Conservation (phyloP, 2,329 filamentous ascomycete species). For the Tympanopsis confertula region DNA sequence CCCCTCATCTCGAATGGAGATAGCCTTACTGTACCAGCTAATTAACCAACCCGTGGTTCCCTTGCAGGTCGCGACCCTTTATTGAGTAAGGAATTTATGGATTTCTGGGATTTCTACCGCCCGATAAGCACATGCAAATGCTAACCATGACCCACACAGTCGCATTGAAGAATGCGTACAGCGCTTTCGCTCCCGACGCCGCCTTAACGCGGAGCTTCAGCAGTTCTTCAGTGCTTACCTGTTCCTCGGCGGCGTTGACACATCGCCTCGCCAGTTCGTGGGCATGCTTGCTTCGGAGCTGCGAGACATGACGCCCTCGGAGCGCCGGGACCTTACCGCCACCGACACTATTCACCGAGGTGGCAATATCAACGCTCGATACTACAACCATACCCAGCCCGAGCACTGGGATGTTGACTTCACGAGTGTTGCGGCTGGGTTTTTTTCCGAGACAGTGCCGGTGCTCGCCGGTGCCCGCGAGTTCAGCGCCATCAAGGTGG, state of each 20-base stretch:
- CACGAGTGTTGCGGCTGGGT: conserved; percentile 63
- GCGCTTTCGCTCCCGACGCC: conserved; percentile 67
- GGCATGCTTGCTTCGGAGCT: conserved; percentile 50
- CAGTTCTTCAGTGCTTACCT: conserved; percentile 71
- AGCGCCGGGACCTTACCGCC: conserved; percentile 54
- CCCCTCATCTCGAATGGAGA: conserved; percentile 7
- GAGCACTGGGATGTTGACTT: conserved; percentile 74
- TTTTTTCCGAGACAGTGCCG: conserved; percentile 47
- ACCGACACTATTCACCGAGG: conserved; percentile 43
- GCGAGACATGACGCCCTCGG: conserved; percentile 45
- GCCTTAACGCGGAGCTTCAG: conserved; percentile 50
- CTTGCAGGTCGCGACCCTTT: conserved; percentile 35
- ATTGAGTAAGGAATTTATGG: conserved; percentile 33
- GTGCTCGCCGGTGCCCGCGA: conserved; percentile 43
- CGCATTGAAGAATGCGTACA: conserved; percentile 80
- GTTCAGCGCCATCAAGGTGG: conserved; percentile 49
- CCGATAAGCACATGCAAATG: conserved; percentile 2
- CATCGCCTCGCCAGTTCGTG: conserved; percentile 41
- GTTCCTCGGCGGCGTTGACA: conserved; percentile 68
- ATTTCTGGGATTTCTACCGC: background rate
- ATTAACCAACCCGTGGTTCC: conserved; percentile 7
- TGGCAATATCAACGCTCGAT: conserved; percentile 28
- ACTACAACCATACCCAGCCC: conserved; percentile 34
- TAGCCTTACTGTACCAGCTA: conserved; percentile 3
- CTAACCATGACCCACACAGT: conserved; percentile 23